Evolutionary conservation across 768 basidiomycete species (phyloP).

Genomic region (Termitomyces sp.): DNA sequence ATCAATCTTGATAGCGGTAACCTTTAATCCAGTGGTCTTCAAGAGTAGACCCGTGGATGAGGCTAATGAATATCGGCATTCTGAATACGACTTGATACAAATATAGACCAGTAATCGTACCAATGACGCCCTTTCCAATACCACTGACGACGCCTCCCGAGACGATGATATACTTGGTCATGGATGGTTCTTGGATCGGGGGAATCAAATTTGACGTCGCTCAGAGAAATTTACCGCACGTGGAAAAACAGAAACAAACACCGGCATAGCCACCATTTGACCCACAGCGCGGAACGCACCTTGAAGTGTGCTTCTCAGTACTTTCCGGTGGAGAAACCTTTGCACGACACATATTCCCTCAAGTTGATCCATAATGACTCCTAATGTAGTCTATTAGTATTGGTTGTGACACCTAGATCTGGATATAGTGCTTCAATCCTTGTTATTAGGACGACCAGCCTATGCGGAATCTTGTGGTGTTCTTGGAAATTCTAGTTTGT

Average conservation of each 20-base stretch:
- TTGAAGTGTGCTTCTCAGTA: background rate
- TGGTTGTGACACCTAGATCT: too few relatives aligned
- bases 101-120: conserved; percentile 44
- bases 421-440: too few relatives aligned
- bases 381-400: too few relatives aligned
- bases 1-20: conserved; percentile 99
- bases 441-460: too few relatives aligned
- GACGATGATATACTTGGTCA: conserved; percentile 96
- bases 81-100: conserved; percentile 12
- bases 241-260: conserved; percentile 5
- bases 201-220: conserved; percentile 1
- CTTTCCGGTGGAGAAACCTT: background rate
- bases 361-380: too few relatives aligned
- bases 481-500: too few relatives aligned
- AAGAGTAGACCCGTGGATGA: conserved; percentile 94
- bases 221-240: conserved; percentile 8
- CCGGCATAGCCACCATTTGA: conserved; percentile 5
- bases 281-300: too few relatives aligned
- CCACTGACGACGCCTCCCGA: conserved; percentile 98
- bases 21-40: conserved; percentile 93
- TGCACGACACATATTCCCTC: background rate
- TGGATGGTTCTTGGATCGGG: conserved; percentile 23
- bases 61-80: conserved; percentile 43
- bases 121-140: conserved; percentile 99
- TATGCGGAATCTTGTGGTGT: too few relatives aligned